Base-by-base conservation (phyloP, 495 filamentous ascomycete species). In the Talaromyces proteolyticus region DNA sequence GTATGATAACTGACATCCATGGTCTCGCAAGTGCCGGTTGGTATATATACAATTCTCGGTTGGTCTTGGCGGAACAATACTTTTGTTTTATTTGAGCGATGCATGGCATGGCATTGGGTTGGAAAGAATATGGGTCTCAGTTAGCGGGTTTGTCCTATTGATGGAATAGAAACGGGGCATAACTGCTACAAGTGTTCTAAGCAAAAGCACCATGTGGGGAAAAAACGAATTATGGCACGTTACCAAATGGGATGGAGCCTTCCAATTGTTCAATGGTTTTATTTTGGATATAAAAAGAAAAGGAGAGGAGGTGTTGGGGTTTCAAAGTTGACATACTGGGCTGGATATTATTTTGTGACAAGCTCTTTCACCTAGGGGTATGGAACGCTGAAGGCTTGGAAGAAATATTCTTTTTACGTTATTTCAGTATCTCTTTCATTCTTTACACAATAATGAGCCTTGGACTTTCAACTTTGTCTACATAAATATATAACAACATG, bases 51-150 rank as follows among this genome's bases (percentile, higher is more conserved):
- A 36, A 34, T 47, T 38, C 34, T 16, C 34, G 44, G n/a, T 47
- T 47, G 12, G 26, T 47, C 34, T 40, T 18, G 19, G 20, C 21
- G 25, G 18, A 34, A 19, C 25, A 38, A 37, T 38, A 20, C 18
- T 11, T 38, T 47, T 17, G 17, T 47, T 12, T 21, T 44, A 39
- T 49, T 49, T 49, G 47, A 49, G 47, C 47, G 47, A 49, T 49
- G 47, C 47, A 49, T 49, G 47, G 47, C 47, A 49, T 49, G 45
- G 45, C 45, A 47, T 47, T 38, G 47, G 47, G 29, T 49, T 17
- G 47, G 36, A 49, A 49, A 24, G 36, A 49, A 49, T 39, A 39
- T 21, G 47, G 47, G 23, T 41, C 34, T 49, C 29, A 36, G 47
- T 49, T 49, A 40, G 29, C 29, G 20, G 17, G 29, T 14, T 21